Evolutionary conservation across 805 yeast genomes (phyloP), one percentile per base, ranked within the genome.

Genomic region (Yarrowia hollandica): DNA sequence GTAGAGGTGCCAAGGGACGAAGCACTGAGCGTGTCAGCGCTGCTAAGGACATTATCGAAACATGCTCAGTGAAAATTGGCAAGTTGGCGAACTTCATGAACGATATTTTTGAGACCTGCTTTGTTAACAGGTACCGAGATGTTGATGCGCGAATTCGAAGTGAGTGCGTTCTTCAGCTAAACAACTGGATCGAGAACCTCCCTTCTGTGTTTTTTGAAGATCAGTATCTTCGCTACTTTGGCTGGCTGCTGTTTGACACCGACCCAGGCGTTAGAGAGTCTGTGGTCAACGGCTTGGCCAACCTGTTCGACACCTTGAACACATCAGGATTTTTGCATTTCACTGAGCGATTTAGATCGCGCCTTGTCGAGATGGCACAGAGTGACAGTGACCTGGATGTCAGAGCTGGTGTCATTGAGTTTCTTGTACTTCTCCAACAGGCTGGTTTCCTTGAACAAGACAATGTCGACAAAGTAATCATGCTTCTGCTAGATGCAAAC

Each of bases 241-340:
- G 96, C 4, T 87, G 95, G 95, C 75, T 88, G 30, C 73, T 91
- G 38, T 83, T 91, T n/a, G 97, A 90, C 67, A 75, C 82, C 2
- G 78, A 80, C 14, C 70, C 79, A 10, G 62, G 68, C 3, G 95
- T 88, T 1, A 78, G 96, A 64, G 68, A 76, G 8, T 90, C 87
- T 64, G 90, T 83, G 1, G 67, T 86, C 22, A 81, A 77, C 64
- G 77, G 79, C 4, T 71, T 90, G 41, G 68, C 75, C 11, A 82
- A 74, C 65, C 71, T 83, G 19, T 81, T 81, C 67, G 74, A 72
- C 23, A 72, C 73, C 21, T 69, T 71, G 21, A 73, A 81, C 57
- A 78, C 79, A n/a, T 74, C 85, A 0, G 89, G 90, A 0, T 77
- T 90, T 35, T 78, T 89, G 60, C 91, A 85, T 65, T 90, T 90